Evolutionary conservation across 2,329 filamentous ascomycete species (phyloP), one percentile per base, ranked within the genome.

Genomic region (Ampelomyces quisqualis): DNA sequence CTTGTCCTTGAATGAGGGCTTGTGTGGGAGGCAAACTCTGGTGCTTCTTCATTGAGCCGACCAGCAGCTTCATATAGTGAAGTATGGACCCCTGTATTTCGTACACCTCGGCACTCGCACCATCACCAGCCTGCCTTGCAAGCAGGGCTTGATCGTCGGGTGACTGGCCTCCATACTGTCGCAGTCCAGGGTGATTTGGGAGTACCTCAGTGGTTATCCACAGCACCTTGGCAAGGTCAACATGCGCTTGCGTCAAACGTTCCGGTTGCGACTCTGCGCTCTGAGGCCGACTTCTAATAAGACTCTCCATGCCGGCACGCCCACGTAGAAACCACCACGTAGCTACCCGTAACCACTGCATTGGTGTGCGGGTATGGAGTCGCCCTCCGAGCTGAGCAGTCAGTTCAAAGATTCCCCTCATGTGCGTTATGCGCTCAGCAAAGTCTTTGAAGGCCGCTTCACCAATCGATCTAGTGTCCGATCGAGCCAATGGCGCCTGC

Each of bases 321-420:
- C 90, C 90, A 53, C 81, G 85, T 31, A 95, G 64, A 59, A 95
- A 94, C 90, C 90, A 96, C 90, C 90, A 96, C 1, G 88, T 73
- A 3, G 82, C 84, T 17, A 83, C 84, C 43, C 87, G 79, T 7
- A 85, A 75, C 72, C 90, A 85, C 45, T 89, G 81, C 32, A 77
- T 74, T 0, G 85, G 75, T 0, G 81, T 73, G 35, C 80, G 84
- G 20, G 78, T 76, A 40, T 80, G 75, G 4, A 90, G 64, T 0
- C 87, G 82, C 48, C 80, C 82, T 20, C 84, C 75, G 21, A 83
- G 79, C 64, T 95, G 88, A 0, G 89, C 84, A 42, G 90, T 87
- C 29, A 91, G 69, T 24, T 82, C 77, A 61, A 95, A 94, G 2
- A 93, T 75, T 50, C 85, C 82, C 47, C 81, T 84, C 55, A 93